A percentile compares a stretch with the other conserved stretches of the same genome.
Evolutionary conservation across 108 stramenopile genomes (phyloP).

Genomic region (Skeletonema marinoi): DNA sequence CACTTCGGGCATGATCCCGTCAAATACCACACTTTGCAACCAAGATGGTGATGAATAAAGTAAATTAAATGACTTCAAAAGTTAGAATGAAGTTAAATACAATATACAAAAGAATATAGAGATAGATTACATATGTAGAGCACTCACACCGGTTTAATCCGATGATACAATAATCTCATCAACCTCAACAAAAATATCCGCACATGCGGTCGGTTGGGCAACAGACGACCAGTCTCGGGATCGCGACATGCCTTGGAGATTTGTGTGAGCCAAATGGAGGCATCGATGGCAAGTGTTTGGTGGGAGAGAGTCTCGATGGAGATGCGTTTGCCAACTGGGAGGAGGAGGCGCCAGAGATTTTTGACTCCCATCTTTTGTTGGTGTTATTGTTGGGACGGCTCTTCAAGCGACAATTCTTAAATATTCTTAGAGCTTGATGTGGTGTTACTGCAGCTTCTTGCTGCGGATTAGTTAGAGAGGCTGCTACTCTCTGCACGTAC

Average conservation of each 20-base stretch:
- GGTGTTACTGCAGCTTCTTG: too few species aligned
- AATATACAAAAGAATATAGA: conserved; percentile 11
- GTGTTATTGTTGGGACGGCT: too few species aligned
- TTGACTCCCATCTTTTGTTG: conserved; percentile 86
- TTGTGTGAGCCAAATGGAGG: conserved; percentile 96
- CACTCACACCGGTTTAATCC: conserved; percentile 96
- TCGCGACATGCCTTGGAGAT: conserved; percentile 98
- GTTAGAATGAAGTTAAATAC: neutral
- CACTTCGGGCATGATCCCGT: conserved; percentile 80
- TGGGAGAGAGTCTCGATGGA: conserved; percentile 95
- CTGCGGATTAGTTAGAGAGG: too few species aligned
- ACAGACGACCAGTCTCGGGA: conserved; percentile 80
- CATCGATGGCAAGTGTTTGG: conserved; percentile 96
- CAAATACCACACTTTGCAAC: neutral
- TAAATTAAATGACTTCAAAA: neutral
- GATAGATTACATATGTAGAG: conserved; percentile 87
- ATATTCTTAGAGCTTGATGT: too few species aligned
- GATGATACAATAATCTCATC: conserved; percentile 91
- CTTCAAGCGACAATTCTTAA: too few species aligned
- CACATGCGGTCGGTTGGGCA: conserved; percentile 90
- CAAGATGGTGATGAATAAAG: neutral
- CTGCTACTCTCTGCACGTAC: too few species aligned
- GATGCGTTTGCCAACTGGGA: conserved; percentile 93
- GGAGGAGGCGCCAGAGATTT: conserved; percentile 90
- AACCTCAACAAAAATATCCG: conserved; percentile 93